Evolutionary conservation across 2,329 filamentous ascomycete genomes (phyloP).

Genomic region (Onygena corvina): DNA sequence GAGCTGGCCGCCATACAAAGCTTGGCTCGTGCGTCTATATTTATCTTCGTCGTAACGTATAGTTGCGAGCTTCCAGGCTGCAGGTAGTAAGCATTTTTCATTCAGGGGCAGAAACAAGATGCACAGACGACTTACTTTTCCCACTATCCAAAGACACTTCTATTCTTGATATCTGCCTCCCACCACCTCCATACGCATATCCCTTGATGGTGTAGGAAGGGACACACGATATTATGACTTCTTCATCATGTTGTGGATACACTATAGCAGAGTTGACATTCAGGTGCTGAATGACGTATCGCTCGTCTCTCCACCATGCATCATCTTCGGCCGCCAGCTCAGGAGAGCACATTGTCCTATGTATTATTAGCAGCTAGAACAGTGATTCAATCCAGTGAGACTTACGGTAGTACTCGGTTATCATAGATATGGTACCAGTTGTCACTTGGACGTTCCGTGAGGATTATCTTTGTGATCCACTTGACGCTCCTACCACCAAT

Average conservation of each 20-base stretch:
- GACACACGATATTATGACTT: constrained; percentile 40
- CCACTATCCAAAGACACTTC: constrained; percentile 77
- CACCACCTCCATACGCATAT: constrained; percentile 82
- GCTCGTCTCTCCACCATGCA: constrained; percentile 74
- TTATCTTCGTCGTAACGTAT: constrained; percentile 76
- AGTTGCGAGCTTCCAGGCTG: constrained; percentile 60
- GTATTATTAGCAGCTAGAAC: constrained; percentile 8
- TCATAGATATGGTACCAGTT: constrained; percentile 97
- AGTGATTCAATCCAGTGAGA: not conserved
- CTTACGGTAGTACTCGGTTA: constrained; percentile 67
- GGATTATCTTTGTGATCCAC: constrained; percentile 71
- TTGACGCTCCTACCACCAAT: constrained; percentile 89
- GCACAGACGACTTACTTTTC: constrained; percentile 35
- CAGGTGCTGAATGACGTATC: constrained; percentile 86
- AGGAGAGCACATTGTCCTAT: constrained; percentile 63
- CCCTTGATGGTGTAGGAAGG: constrained; percentile 56
- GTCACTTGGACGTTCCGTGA: constrained; percentile 67
- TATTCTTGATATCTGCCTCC: constrained; percentile 67
- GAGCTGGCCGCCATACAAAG: constrained; percentile 60
- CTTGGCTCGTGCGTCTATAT: constrained; percentile 55
- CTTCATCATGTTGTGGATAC: constrained; percentile 68
- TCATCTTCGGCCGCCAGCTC: constrained; percentile 63
- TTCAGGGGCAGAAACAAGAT: not conserved
- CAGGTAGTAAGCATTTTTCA: not conserved
- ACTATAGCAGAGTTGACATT: constrained; percentile 75